phyloP scores from a whole-genome alignment of 495 filamentous ascomycete species.

The Thermothielavioides terrestris region DNA sequence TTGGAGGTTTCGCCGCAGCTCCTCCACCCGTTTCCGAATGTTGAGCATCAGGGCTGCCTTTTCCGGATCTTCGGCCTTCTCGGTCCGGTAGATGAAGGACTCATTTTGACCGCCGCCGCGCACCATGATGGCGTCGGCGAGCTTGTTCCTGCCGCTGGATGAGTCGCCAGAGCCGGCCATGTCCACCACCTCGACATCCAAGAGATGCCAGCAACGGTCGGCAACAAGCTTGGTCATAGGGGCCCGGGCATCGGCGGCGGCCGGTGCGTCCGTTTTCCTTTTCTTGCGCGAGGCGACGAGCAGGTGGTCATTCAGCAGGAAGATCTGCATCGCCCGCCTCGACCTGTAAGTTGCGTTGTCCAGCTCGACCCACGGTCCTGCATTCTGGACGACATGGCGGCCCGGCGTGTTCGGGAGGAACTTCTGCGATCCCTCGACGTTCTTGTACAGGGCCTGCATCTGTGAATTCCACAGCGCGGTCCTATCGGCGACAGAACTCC shows the following conservation, averaged over 20 bases:
- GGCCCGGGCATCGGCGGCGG: constrained; percentile 46
- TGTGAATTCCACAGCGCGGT: constrained; percentile 92
- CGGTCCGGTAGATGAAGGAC: constrained; percentile 84
- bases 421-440: constrained; percentile 92
- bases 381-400: constrained; percentile 84
- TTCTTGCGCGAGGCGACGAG: constrained; percentile 86
- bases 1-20: constrained; percentile 70
- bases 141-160: constrained; percentile 50
- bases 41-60: constrained; percentile 74
- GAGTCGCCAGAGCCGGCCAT: constrained; percentile 56
- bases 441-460: constrained; percentile 81
- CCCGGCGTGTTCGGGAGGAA: constrained; percentile 87
- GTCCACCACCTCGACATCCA: constrained; percentile 91
- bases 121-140: constrained; percentile 83
- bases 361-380: constrained; percentile 85
- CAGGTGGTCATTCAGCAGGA: constrained; percentile 91
- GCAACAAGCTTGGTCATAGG: constrained; percentile 74
- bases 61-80: constrained; percentile 62
- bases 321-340: constrained; percentile 71
- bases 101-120: constrained; percentile 70
- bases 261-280: constrained; percentile 65
- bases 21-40: constrained; percentile 86
- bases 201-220: constrained; percentile 87
- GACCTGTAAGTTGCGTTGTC: constrained; percentile 97
- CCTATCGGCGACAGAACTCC: constrained; percentile 85